Evolutionary conservation across 2,329 filamentous ascomycete genomes (phyloP).

Genomic region (Fusarium protoensiforme): DNA sequence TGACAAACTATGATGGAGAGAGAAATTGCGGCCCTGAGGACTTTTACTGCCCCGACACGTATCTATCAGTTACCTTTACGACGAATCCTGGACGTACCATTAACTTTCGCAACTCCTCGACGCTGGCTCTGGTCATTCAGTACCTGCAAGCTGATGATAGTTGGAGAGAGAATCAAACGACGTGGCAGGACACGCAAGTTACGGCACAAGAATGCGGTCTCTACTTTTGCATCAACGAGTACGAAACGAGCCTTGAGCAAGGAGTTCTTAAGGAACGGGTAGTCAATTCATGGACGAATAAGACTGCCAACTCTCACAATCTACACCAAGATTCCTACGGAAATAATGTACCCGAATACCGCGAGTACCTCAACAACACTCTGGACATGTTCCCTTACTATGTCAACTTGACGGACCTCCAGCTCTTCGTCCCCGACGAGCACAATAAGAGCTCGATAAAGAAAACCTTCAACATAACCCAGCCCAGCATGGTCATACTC

Average conservation of each 20-base stretch:
- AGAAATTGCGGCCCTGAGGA: fast-evolving
- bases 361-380: constrained; percentile 2
- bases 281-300: neutral
- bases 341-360: neutral
- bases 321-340: too few species aligned
- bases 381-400: neutral
- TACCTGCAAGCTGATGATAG: neutral
- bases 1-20: constrained; percentile 1
- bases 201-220: constrained; percentile 9
- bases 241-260: neutral
- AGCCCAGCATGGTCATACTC: neutral
- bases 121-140: constrained; percentile 1
- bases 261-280: constrained; percentile 2
- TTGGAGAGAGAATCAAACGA: neutral
- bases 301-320: neutral
- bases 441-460: neutral
- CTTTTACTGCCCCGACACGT: neutral
- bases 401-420: neutral
- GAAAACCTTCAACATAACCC: constrained; percentile 12
- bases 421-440: constrained; percentile 6
- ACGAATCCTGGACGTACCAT: constrained; percentile 13
- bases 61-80: neutral
- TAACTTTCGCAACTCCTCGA: neutral
- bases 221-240: constrained; percentile 15
- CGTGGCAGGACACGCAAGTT: neutral